Evolutionary conservation across 2,329 filamentous ascomycete genomes (phyloP), one percentile per base, ranked within the genome.

Genomic region (Fusarium sterilihyphosum): DNA sequence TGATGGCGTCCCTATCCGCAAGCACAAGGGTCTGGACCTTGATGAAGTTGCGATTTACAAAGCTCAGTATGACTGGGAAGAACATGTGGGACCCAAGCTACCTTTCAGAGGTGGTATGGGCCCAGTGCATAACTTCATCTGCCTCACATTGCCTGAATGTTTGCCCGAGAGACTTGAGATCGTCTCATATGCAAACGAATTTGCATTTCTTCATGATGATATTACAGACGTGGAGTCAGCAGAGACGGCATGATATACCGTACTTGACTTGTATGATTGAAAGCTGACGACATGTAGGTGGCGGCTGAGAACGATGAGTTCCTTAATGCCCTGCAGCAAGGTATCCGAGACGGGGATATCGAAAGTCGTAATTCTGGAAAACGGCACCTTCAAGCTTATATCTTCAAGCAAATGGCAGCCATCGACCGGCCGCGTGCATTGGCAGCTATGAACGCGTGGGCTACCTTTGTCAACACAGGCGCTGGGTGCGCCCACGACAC

Each of bases 261-360:
- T 18, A 20, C 6, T 12, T 40, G 9, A 8, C 6, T 13, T 20
- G 0, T 11, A 0, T 1, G 6, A 20, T 1, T 5, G 20, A 41
- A 22, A 8, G 20, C 38, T 41, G 20, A 41, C 38, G 6, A 7
- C 1, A 41, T 14, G 8, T 22, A 41, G 38, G 38, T 41, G 11
- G 38, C 38, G 20, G 38, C 38, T 22, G 20, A 41, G 11, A 41
- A 41, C 20, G 38, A 41, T 22, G 20, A 41, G 12, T 41, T 41
- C 12, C 38, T 41, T 14, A 8, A 41, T 41, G 38, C 38, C 38
- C 38, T 40, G 6, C 37, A 40, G 18, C 37, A 40, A 40, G 18
- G 37, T 12, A 40, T 40, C 11, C 18, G 18, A 40, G 18, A 20
- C 5, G 37, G 37, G 18, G 37, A 40, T 18, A 40, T 40, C 11